phyloP scores from a whole-genome alignment of 2,329 filamentous ascomycete species.

The Hypoxylon sp. region DNA sequence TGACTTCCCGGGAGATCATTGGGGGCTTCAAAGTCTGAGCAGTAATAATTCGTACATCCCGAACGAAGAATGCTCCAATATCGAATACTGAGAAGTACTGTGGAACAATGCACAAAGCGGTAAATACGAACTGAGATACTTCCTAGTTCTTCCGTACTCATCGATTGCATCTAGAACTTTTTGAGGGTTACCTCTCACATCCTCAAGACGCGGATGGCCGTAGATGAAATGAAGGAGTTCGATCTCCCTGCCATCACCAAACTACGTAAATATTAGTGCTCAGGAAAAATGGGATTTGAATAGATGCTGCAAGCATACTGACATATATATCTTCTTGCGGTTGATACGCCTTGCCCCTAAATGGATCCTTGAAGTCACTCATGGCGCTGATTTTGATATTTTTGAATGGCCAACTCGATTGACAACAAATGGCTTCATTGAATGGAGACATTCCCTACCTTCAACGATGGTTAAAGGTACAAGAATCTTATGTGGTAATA shows the following conservation, averaged over 20 bases:
- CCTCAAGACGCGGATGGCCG: constrained; percentile 70
- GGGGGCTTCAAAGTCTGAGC: not conserved
- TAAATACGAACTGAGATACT: constrained; percentile 69
- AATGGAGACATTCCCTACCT: not conserved
- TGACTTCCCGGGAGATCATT: not conserved
- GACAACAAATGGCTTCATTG: not conserved
- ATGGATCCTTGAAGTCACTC: constrained; percentile 44
- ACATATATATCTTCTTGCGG: constrained; percentile 60
- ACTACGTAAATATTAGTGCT: constrained; percentile 54
- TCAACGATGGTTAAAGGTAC: not conserved
- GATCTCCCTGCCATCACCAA: constrained; percentile 81
- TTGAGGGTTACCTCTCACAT: constrained; percentile 74
- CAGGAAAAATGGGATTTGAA: not conserved
- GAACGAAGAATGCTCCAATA: too few relatives aligned
- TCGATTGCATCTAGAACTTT: constrained; percentile 79
- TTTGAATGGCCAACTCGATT: not conserved
- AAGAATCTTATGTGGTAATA: constrained; percentile 37
- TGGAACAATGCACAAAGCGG: not conserved
- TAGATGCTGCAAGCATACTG: constrained; percentile 16
- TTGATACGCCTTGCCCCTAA: constrained; percentile 60
- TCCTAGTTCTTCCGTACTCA: constrained; percentile 74
- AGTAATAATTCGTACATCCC: too few relatives aligned
- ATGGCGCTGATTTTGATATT: constrained; percentile 12
- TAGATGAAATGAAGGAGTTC: constrained; percentile 80
- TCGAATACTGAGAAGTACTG: not conserved